Evolutionary conservation across 2,329 filamentous ascomycete genomes (phyloP), one percentile per base, ranked within the genome.

Genomic region (Diaporthe longicolla): DNA sequence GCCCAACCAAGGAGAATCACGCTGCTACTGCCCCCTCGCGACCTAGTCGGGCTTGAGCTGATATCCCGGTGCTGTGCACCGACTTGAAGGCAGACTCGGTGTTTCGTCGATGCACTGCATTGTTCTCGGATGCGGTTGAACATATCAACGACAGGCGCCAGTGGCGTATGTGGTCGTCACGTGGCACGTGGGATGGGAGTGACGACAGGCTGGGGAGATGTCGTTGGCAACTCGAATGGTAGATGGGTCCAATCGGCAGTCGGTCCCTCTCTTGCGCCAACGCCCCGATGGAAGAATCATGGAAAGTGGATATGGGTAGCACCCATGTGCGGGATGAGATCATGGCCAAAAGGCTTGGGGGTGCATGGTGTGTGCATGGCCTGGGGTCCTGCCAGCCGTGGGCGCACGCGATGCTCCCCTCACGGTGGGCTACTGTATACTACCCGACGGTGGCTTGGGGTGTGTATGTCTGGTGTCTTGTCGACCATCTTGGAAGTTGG

Each of bases 281-380:
- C 21, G 61, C 19, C 21, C 63, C 32, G 48, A 68, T 68, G 63
- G 63, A 68, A 54, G 63, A 68, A 68, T 68, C 63, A 54, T 54
- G 48, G 63, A 68, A 68, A 35, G 63, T 50, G 48, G 63, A 50
- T 32, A 29, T 40, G 48, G 48, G 63, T 54, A 54, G 63, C 61
- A 66, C 17, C 8, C 45, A n/a, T 4, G 61, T 24, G 61, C 61
- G 61, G 63, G 63, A 68, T 68, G 63, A 68, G 45, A 54, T 68
- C 48, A 54, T 68, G 63, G 63, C 37, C 45, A 21, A 26, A 50
- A 11, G 61, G 61, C 61, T 65, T 66, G 61, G 13, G 26, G 21
- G 35, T 19, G 37, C n/a, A n/a, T 6, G 35, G 35, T 10, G 35
- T 37, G 35, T 37, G 35, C 35, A 10, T 37, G 35, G 35, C 35